Evolutionary conservation across 163 green algal species (phyloP), one percentile per base, ranked within the genome.

Genomic region (Chloroidium sp.): DNA sequence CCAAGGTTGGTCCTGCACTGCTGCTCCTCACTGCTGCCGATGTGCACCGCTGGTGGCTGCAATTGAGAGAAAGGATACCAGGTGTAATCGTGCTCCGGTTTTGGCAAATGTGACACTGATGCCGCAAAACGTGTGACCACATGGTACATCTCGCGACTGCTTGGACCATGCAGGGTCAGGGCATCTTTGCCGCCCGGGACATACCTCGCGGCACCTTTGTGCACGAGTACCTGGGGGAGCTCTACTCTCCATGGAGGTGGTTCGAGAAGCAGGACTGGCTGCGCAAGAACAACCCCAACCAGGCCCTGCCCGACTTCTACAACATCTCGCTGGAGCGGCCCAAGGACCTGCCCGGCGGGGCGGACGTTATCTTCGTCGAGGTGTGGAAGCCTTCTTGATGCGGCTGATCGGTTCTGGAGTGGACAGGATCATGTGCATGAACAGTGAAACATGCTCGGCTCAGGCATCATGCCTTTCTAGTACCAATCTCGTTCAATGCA

Each of bases 241-340:
- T 98, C 74, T 94, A 98, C 86, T 88, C 90, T 13, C 93, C 94
- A 6, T 97, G 92, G 92, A 87, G 95, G 69, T 98, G 95, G 95
- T 97, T 94, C 82, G 93, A 95, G 81, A 92, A 94, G 64, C 90
- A 94, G 86, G 87, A 87, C 67, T 85, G 68, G 6, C 84, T 91
- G 74, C n/a, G 74, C 61, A 97, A 96, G 86, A 92, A 94, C 81
- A 85, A 81, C 58, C 89, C 86, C n/a, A 84, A 84, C 1, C 82
- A 91, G 61, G 91, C 93, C 77, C 89, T 98, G 78, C 92, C 93
- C 6, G 93, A 98, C 85, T 98, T 98, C 79, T 98, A 98, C 89
- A 98, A 98, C 90, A 98, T 98, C 75, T 85, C 90, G 61, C 88
- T 98, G 79, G 95, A 98, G 85, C 87, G 95, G 62, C 94, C 95